Percentiles rank a stretch among this genome's conserved stretches.
Evolutionary conservation across 2,329 filamentous ascomycete species (phyloP).

Genomic region (Aureobasidium sp.): DNA sequence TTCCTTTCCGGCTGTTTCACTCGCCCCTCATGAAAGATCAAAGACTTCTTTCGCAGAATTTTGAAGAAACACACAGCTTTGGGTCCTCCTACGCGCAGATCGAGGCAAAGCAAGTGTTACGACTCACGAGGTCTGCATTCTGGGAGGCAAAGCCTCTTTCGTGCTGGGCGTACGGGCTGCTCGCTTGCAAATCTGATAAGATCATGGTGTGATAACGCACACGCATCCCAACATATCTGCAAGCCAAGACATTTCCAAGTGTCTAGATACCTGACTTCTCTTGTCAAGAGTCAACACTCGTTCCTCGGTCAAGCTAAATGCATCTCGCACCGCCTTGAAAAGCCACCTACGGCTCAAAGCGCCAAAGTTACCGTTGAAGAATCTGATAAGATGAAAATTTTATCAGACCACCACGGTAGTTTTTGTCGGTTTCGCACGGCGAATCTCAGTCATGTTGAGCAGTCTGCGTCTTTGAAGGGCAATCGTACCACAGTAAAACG

Average conservation of each 20-base stretch:
- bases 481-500: not conserved
- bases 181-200: slow-evolving; percentile 11
- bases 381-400: slow-evolving; percentile 11
- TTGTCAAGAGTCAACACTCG: not conserved
- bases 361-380: not conserved
- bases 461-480: not conserved
- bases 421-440: not conserved
- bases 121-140: not conserved
- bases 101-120: not conserved
- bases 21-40: not conserved
- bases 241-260: not conserved
- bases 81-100: not conserved
- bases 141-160: not conserved
- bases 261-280: not conserved
- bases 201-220: not conserved
- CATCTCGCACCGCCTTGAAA: not conserved
- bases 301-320: not conserved
- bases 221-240: not conserved
- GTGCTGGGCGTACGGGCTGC: not conserved
- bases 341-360: not conserved
- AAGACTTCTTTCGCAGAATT: not conserved
- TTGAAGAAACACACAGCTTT: not conserved
- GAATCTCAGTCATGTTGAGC: not conserved
- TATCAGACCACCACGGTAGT: slow-evolving; percentile 6
- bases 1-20: no score